These are phyloP conservation scores for Dryadomyces quercivorus DNA, from an alignment of 2,329 filamentous ascomycete genomes.

Conservation along the genomic window DNA sequence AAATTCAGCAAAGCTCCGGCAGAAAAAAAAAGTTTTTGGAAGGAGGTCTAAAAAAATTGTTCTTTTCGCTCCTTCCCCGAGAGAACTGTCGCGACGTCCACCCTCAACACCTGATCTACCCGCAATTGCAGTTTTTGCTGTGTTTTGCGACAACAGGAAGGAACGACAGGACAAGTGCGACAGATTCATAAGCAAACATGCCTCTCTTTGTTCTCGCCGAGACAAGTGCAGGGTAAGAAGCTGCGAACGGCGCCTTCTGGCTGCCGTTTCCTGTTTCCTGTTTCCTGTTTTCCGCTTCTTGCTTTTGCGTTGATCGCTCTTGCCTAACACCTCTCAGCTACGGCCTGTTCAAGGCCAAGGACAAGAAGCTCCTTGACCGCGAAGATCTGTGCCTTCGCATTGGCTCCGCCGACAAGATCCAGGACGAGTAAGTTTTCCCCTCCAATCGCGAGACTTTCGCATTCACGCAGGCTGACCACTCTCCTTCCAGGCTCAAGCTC, in stretches of 20 bases:
- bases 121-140: neutral
- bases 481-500: conserved; percentile 60
- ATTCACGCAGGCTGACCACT: neutral
- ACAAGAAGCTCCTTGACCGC: conserved; percentile 94
- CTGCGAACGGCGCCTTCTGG: neutral
- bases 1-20: conserved; percentile 9
- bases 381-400: conserved; percentile 63
- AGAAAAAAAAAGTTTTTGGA: conserved; percentile 13
- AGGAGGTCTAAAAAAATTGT: conserved; percentile 13
- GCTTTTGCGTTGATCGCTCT: neutral
- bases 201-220: conserved; percentile 88
- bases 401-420: conserved; percentile 70
- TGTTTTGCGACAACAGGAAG: neutral
- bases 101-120: neutral
- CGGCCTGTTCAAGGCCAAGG: conserved; percentile 94
- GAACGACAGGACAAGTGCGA: neutral
- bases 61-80: conserved; percentile 6
- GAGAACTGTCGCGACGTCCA: conserved; percentile 8
- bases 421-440: conserved; percentile 57
- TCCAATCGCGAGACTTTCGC: neutral
- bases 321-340: conserved; percentile 51
- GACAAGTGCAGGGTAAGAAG: conserved; percentile 66
- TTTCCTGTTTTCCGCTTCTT: neutral
- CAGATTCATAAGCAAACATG: conserved; percentile 40
- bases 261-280: conserved; percentile 1